phyloP scores from a whole-genome alignment of 192 early-diverging fungal species.

The Pilobolus umbonatus region DNA sequence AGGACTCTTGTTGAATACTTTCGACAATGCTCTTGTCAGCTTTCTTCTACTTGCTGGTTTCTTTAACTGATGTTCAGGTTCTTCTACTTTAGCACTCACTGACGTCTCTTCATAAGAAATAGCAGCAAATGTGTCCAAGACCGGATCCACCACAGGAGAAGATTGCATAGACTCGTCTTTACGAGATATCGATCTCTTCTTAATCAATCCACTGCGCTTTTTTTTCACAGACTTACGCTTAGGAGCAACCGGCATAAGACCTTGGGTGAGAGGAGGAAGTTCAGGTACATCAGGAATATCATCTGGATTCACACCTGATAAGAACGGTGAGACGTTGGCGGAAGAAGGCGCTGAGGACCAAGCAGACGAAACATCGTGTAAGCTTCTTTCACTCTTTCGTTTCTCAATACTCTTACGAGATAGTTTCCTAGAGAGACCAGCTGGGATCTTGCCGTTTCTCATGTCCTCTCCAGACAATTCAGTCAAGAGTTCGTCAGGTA shows the following conservation, averaged over 20 bases:
- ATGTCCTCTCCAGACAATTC: conserved; percentile 3
- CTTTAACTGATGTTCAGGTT: background rate
- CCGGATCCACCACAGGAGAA: background rate
- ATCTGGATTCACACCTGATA: background rate
- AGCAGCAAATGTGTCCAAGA: conserved; percentile 1
- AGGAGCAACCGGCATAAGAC: too few relatives aligned
- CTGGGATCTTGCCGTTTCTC: conserved; percentile 2
- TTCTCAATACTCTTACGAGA: conserved; percentile 26
- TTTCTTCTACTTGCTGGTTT: background rate
- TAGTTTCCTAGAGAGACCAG: conserved; percentile 12
- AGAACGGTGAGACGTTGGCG: background rate
- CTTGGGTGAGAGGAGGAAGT: background rate
- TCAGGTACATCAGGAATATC: conserved; percentile 1
- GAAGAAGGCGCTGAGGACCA: background rate
- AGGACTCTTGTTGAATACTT: background rate
- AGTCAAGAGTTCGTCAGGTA: conserved; percentile 8
- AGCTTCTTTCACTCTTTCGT: conserved; percentile 22
- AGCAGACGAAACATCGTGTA: conserved; percentile 1
- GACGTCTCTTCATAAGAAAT: conserved; percentile 14
- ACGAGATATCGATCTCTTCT: background rate
- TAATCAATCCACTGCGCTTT: background rate
- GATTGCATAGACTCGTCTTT: background rate
- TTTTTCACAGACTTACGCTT: background rate
- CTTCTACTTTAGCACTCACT: background rate
- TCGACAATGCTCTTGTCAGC: conserved; percentile 2